Evolutionary conservation across 2,329 filamentous ascomycete species (phyloP).

Genomic region (Trichoderma sp.): DNA sequence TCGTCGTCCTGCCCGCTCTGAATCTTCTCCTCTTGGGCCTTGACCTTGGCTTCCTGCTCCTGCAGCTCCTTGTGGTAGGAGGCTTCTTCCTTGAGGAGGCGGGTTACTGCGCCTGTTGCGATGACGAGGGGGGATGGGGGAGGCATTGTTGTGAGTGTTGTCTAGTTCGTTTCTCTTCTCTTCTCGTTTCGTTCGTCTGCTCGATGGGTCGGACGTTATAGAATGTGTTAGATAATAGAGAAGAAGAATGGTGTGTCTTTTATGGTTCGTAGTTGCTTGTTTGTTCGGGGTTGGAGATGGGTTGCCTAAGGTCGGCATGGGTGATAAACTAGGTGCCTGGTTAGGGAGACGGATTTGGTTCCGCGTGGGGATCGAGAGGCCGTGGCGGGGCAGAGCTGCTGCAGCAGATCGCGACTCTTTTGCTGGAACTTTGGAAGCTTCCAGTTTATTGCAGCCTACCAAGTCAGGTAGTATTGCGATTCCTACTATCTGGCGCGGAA

Average conservation of each 20-base stretch:
- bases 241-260: not conserved
- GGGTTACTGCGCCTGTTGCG: constrained; percentile 74
- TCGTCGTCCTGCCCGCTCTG: constrained; percentile 53
- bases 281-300: not conserved
- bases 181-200: too few species aligned
- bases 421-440: too few species aligned
- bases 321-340: constrained; percentile 8
- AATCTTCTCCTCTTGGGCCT: constrained; percentile 66
- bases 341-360: constrained; percentile 9
- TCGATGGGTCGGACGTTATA: not conserved
- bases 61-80: constrained; percentile 87
- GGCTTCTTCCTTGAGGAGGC: constrained; percentile 87
- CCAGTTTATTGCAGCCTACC: too few species aligned
- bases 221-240: not conserved
- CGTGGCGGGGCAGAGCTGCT: constrained; percentile 22
- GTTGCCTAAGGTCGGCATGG: not conserved
- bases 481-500: too few species aligned
- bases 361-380: constrained; percentile 14
- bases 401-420: not conserved
- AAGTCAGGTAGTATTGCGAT: too few species aligned
- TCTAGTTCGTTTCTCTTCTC: too few species aligned
- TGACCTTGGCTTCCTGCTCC: constrained; percentile 71
- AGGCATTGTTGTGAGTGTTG: constrained; percentile 59
- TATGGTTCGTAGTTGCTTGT: not conserved
- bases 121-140: constrained; percentile 76